A percentile compares a stretch with the other conserved stretches of the same genome.
phyloP scores from a whole-genome alignment of 371 early-diverging fungal species.

The Syncephalis fuscata region DNA sequence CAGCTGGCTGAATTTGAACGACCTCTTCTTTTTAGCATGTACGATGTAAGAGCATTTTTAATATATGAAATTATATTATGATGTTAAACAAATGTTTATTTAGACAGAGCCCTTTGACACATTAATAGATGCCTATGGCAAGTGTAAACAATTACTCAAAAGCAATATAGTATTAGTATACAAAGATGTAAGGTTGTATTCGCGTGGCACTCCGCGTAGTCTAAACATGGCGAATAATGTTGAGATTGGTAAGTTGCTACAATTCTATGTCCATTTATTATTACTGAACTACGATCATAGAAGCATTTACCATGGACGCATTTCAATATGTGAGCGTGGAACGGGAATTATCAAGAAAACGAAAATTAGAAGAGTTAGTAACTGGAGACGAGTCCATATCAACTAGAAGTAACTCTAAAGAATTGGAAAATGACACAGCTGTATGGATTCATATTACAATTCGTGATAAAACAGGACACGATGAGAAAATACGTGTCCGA shows the following conservation, averaged over 20 bases:
- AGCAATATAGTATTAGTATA: conserved; percentile 5
- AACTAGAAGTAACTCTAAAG: neutral
- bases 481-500: conserved; percentile 7
- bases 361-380: conserved; percentile 1
- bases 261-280: neutral
- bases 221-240: conserved; percentile 4
- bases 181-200: conserved; percentile 7
- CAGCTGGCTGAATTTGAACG: neutral
- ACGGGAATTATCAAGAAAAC: neutral
- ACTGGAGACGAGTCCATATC: neutral
- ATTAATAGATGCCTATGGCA: conserved; percentile 2
- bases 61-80: neutral
- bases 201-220: conserved; percentile 6
- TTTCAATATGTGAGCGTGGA: conserved; percentile 3
- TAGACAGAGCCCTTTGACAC: conserved; percentile 7
- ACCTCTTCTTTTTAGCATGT: conserved; percentile 4
- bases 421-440: neutral
- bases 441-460: conserved; percentile 5
- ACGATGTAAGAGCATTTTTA: neutral
- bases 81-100: neutral
- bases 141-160: conserved; percentile 1
- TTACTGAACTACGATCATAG: neutral
- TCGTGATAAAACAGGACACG: neutral
- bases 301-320: conserved; percentile 2
- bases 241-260: conserved; percentile 2